Evolutionary conservation across 1,284 basidiomycete genomes (phyloP).

Genomic region (Tetrapyrgos nigripes): DNA sequence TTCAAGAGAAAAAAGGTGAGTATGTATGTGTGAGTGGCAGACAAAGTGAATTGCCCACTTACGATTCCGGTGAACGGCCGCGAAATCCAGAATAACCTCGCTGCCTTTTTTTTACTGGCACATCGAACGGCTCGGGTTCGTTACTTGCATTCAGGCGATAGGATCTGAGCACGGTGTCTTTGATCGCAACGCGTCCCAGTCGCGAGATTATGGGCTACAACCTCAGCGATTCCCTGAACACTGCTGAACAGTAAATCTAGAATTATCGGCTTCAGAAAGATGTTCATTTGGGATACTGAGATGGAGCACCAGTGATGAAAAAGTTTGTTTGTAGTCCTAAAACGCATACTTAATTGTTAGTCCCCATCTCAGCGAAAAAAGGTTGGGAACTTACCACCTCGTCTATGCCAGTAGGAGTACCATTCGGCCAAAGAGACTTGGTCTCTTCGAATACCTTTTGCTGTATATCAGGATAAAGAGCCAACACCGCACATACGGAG

Average conservation of each 20-base stretch:
- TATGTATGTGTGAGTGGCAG: neutral
- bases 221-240: slow-evolving; percentile 51
- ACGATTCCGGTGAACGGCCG: slow-evolving; percentile 44
- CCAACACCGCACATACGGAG: slow-evolving; percentile 48
- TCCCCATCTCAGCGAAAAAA: neutral
- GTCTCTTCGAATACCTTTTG: slow-evolving; percentile 48
- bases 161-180: slow-evolving; percentile 39
- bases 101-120: slow-evolving; percentile 47
- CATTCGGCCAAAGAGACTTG: slow-evolving; percentile 38
- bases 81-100: slow-evolving; percentile 44
- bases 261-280: neutral
- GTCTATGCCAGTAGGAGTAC: slow-evolving; percentile 14
- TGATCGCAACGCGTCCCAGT: slow-evolving; percentile 44
- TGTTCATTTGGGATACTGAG: neutral
- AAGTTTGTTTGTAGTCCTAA: slow-evolving; percentile 43
- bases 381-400: slow-evolving; percentile 13
- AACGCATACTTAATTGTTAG: no score
- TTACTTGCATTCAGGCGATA: slow-evolving; percentile 31
- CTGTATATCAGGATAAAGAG: slow-evolving; percentile 53
- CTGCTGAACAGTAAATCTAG: slow-evolving; percentile 42
- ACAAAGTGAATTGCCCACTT: neutral
- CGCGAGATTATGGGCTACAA: slow-evolving; percentile 44
- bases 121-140: slow-evolving; percentile 32
- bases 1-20: neutral
- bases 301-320: slow-evolving; percentile 35